Conservation (phyloP, 305 asterid genomes). For the Euphrasia arctica region DNA sequence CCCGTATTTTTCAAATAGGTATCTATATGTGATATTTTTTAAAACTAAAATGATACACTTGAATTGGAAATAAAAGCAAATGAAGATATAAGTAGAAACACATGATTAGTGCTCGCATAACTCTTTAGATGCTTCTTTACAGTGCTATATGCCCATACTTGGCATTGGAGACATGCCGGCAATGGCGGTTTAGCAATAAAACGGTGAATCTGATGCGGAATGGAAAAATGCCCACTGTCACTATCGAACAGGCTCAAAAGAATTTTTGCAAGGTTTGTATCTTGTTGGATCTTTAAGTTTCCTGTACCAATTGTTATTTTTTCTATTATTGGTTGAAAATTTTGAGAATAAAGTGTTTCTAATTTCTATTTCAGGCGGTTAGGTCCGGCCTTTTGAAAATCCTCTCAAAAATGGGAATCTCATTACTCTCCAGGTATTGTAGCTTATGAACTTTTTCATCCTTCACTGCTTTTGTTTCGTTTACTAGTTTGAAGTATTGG, state of each 20-base stretch:
- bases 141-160: constrained; percentile 98
- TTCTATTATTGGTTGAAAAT: constrained; percentile 7
- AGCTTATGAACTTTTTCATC: not conserved
- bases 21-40: no score
- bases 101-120: constrained; percentile 13
- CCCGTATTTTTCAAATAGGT: no score
- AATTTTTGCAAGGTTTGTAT: constrained; percentile 80
- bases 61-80: no score
- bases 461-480: constrained; percentile 22
- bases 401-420: constrained; percentile 99
- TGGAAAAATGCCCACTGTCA: constrained; percentile 97
- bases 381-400: constrained; percentile 86
- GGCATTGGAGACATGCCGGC: constrained; percentile 98
- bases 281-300: not conserved
- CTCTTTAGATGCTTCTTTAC: constrained; percentile 25
- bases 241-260: constrained; percentile 97
- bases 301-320: not conserved
- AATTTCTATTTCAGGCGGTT: constrained; percentile 63
- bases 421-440: constrained; percentile 88
- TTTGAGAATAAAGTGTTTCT: constrained; percentile 17
- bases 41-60: no score
- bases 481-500: constrained; percentile 14
- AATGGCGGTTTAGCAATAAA: constrained; percentile 97
- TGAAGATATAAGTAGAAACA: no score
- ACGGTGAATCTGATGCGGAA: constrained; percentile 97